Evolutionary conservation across 495 filamentous ascomycete species (phyloP).

Genomic region (Alectoria sarmentosa): DNA sequence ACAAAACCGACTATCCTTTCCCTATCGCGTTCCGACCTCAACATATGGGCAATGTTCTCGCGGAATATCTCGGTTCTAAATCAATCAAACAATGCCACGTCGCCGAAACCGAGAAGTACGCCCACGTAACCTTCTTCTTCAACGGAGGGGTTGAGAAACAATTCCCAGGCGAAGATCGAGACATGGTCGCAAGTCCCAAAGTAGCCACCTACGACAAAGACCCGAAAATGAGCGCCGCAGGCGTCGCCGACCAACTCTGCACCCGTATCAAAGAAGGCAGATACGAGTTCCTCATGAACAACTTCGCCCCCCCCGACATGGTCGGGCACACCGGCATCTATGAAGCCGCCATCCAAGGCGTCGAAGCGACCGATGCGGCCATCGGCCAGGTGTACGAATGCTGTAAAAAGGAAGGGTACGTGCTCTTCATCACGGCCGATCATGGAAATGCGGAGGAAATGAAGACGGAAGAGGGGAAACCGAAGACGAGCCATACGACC

Average conservation of each 20-base stretch:
- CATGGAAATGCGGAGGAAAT: slow-evolving; percentile 99
- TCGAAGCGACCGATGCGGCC: slow-evolving; percentile 79
- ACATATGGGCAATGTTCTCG: slow-evolving; percentile 91
- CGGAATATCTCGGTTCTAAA: slow-evolving; percentile 72
- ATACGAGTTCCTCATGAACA: slow-evolving; percentile 98
- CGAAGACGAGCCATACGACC: slow-evolving; percentile 95
- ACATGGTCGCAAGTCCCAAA: slow-evolving; percentile 63
- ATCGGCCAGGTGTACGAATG: slow-evolving; percentile 87
- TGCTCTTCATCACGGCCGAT: slow-evolving; percentile 90
- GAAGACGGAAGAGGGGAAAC: slow-evolving; percentile 88
- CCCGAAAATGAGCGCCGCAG: slow-evolving; percentile 91
- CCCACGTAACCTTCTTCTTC: slow-evolving; percentile 99
- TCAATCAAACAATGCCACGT: slow-evolving; percentile 86
- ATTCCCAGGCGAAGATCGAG: slow-evolving; percentile 81
- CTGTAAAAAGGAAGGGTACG: slow-evolving; percentile 86
- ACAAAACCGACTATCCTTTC: slow-evolving; percentile 94
- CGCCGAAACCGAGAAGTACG: slow-evolving; percentile 98
- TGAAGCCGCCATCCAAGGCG: slow-evolving; percentile 84
- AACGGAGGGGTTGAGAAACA: slow-evolving; percentile 98
- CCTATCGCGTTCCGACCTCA: slow-evolving; percentile 90
- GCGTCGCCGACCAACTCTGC: slow-evolving; percentile 77
- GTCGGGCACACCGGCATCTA: slow-evolving; percentile 98
- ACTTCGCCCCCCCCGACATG: slow-evolving; percentile 99
- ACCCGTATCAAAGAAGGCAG: slow-evolving; percentile 72
- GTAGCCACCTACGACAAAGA: slow-evolving; percentile 96